A percentile compares a stretch with the other conserved stretches of the same genome.
phyloP scores from a whole-genome alignment of 2,329 filamentous ascomycete genomes.

The Periglandula ipomoeae region DNA sequence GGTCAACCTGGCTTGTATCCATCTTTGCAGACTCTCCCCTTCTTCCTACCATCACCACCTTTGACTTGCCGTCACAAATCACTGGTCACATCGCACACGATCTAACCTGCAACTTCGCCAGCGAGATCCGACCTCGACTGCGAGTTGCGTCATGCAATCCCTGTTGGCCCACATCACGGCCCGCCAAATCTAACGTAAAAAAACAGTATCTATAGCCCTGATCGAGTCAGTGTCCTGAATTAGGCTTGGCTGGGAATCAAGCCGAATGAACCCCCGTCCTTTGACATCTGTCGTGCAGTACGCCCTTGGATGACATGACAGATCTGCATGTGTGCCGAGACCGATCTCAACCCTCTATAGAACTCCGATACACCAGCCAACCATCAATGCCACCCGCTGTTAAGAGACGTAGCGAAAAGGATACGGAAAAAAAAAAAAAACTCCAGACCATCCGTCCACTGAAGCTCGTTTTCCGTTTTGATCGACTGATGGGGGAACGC shows the following conservation, averaged over 20 bases:
- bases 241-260: too few species aligned
- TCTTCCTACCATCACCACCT: too few species aligned
- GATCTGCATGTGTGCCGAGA: neutral
- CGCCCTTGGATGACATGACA: neutral
- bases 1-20: too few species aligned
- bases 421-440: too few species aligned
- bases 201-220: neutral
- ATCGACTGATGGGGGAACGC: neutral
- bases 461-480: too few species aligned
- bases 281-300: neutral
- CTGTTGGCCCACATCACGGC: neutral
- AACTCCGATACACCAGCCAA: neutral
- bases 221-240: neutral
- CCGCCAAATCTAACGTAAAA: neutral
- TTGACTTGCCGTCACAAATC: too few species aligned
- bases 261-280: too few species aligned
- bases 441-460: too few species aligned
- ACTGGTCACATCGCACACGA: too few species aligned
- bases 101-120: neutral
- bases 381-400: too few species aligned
- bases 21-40: too few species aligned
- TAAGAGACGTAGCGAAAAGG: too few species aligned
- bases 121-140: neutral
- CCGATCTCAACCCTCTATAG: neutral
- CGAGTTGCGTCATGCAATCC: neutral